These are phyloP conservation scores for Magnusiomyces fungicola DNA, from an alignment of 1,139 yeast species.

Conservation along the genomic window DNA sequence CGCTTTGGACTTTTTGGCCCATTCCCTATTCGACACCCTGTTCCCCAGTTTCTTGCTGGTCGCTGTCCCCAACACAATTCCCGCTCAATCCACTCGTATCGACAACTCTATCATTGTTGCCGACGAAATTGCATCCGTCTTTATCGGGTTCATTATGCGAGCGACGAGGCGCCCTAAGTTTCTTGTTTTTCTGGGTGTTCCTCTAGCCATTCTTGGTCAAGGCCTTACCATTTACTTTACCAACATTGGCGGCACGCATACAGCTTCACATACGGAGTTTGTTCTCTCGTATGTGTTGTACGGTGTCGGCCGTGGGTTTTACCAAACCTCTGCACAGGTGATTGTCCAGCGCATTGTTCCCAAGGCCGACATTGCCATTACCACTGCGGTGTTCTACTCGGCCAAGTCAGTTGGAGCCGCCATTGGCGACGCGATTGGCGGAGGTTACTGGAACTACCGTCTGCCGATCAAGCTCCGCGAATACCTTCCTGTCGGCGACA, in stretches of 20 bases:
- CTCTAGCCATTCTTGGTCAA: slow-evolving; percentile 14
- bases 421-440: slow-evolving; percentile 28
- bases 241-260: slow-evolving; percentile 4
- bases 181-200: slow-evolving; percentile 11
- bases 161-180: slow-evolving; percentile 12
- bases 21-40: slow-evolving; percentile 11
- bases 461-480: slow-evolving; percentile 21
- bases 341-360: slow-evolving; percentile 20
- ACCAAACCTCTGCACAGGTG: slow-evolving; percentile 21
- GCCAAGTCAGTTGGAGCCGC: slow-evolving; percentile 27
- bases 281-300: slow-evolving; percentile 18
- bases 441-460: slow-evolving; percentile 28
- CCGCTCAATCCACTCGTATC: slow-evolving; percentile 13
- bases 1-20: slow-evolving; percentile 11
- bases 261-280: slow-evolving; percentile 14
- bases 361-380: slow-evolving; percentile 21
- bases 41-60: slow-evolving; percentile 16
- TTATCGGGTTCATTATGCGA: slow-evolving; percentile 13
- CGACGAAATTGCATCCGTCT: slow-evolving; percentile 14
- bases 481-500: slow-evolving; percentile 17
- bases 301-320: slow-evolving; percentile 22
- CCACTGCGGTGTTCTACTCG: slow-evolving; percentile 21
- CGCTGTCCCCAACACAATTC: slow-evolving; percentile 10
- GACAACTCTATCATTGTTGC: slow-evolving; percentile 15
- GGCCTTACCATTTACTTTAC: slow-evolving; percentile 15